A percentile compares a stretch with the other conserved stretches of the same genome.
These are phyloP conservation scores for Fremontodendron californicum DNA, from an alignment of 345 rosid species.

Conservation along the genomic window DNA sequence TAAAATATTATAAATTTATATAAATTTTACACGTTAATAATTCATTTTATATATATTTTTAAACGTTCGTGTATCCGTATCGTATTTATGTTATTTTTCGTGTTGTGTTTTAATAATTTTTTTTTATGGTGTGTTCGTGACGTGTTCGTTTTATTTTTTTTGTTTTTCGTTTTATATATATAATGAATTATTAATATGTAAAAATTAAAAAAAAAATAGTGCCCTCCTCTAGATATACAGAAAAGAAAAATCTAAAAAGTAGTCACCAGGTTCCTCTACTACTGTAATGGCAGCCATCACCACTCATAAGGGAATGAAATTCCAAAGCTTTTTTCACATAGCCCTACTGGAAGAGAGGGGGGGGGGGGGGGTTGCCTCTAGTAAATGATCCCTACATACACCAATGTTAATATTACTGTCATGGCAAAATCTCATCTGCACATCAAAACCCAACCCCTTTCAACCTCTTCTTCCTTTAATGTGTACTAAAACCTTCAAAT, in stretches of 20 bases:
- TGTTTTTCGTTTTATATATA: too few species aligned
- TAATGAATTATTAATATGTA: too few species aligned
- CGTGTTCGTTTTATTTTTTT: too few species aligned
- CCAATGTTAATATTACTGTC: not conserved
- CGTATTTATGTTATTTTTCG: too few species aligned
- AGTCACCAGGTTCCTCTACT: not conserved
- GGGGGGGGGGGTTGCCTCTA: constrained; percentile 26
- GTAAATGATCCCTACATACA: constrained; percentile 15
- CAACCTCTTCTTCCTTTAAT: not conserved
- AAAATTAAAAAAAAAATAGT: too few species aligned
- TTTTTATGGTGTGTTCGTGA: too few species aligned
- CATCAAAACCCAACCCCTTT: constrained; percentile 19
- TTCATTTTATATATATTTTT: too few species aligned
- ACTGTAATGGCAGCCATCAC: too few species aligned
- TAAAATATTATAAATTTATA: too few species aligned
- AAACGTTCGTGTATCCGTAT: too few species aligned
- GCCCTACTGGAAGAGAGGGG: not conserved
- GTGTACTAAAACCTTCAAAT: not conserved
- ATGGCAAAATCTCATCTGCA: constrained; percentile 43
- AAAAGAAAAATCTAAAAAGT: not conserved
- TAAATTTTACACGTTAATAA: too few species aligned
- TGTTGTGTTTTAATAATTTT: too few species aligned
- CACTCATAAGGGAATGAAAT: constrained; percentile 36
- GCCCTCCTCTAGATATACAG: not conserved
- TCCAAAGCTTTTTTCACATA: constrained; percentile 28